Conservation (phyloP, 2,329 filamentous ascomycete genomes). For the Penicillium sp. region DNA sequence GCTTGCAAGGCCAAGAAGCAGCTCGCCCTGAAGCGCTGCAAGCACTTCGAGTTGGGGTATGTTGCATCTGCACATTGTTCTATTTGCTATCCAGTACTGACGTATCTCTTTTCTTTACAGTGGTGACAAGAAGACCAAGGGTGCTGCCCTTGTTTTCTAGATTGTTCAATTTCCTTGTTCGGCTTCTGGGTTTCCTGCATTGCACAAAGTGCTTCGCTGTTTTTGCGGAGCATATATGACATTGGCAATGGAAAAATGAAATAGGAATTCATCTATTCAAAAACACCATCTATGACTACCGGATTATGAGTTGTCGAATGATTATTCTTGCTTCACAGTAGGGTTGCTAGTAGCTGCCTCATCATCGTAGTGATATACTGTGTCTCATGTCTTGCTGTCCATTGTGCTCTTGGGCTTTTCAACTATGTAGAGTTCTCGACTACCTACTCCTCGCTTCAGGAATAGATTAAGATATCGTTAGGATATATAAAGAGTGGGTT, state of each 20-base stretch:
- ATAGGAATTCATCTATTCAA: slow-evolving; percentile 42
- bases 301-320: slow-evolving; percentile 31
- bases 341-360: neutral
- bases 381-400: neutral
- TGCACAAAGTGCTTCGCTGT: slow-evolving; percentile 36
- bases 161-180: slow-evolving; percentile 47
- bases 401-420: too few species aligned
- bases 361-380: neutral
- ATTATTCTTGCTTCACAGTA: slow-evolving; percentile 1
- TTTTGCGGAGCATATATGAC: slow-evolving; percentile 37
- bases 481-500: neutral
- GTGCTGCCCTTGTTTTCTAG: slow-evolving; percentile 99
- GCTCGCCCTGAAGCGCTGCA: slow-evolving; percentile 98
- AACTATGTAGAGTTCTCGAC: neutral
- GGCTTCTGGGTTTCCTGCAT: slow-evolving; percentile 44
- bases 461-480: neutral
- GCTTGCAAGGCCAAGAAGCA: slow-evolving; percentile 98
- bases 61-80: slow-evolving; percentile 40
- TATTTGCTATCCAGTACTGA: slow-evolving; percentile 41
- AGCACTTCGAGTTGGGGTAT: slow-evolving; percentile 99
- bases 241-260: slow-evolving; percentile 44
- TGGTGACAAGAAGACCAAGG: slow-evolving; percentile 99
- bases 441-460: neutral
- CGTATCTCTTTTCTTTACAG: slow-evolving; percentile 50
- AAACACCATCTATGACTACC: slow-evolving; percentile 36